phyloP scores from a whole-genome alignment of 73 alveolate species.

The Paramecium caudatum region DNA sequence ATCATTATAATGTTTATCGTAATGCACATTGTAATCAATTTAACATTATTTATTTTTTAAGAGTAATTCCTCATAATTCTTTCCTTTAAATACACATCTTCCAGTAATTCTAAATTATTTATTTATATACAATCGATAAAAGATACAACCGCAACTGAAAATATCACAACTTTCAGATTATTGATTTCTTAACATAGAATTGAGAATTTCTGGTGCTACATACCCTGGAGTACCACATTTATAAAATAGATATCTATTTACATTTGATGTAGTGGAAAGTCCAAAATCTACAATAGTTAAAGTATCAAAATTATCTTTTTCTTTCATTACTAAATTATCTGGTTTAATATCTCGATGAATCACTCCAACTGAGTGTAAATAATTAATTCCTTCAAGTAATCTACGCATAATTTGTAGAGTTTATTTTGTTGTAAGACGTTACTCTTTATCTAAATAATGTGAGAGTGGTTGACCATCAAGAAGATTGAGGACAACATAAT shows the following conservation, averaged over 20 bases:
- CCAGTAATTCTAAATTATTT: constrained; percentile 54
- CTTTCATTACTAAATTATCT: constrained; percentile 32
- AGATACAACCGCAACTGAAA: constrained; percentile 64
- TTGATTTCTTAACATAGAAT: background rate
- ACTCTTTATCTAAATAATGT: background rate
- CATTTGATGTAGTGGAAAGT: background rate
- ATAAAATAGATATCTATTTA: constrained; percentile 41
- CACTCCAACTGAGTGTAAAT: constrained; percentile 29
- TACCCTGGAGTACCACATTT: constrained; percentile 78
- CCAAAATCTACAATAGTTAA: constrained; percentile 30
- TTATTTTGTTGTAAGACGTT: background rate
- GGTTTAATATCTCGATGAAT: constrained; percentile 62
- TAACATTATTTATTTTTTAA: constrained; percentile 25
- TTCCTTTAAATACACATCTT: constrained; percentile 9
- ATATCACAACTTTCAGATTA: constrained; percentile 18
- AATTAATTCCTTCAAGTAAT: constrained; percentile 39
- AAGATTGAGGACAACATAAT: background rate
- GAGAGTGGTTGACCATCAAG: constrained; percentile 37
- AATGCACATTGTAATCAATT: background rate
- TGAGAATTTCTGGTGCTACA: constrained; percentile 74
- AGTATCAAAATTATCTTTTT: constrained; percentile 34
- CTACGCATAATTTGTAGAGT: background rate
- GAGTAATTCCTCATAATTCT: constrained; percentile 37
- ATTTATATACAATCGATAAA: constrained; percentile 34
- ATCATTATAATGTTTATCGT: background rate